These are phyloP conservation scores for Magnusiomyces tetraspermus DNA, from an alignment of 1,139 yeast genomes.

Conservation along the genomic window DNA sequence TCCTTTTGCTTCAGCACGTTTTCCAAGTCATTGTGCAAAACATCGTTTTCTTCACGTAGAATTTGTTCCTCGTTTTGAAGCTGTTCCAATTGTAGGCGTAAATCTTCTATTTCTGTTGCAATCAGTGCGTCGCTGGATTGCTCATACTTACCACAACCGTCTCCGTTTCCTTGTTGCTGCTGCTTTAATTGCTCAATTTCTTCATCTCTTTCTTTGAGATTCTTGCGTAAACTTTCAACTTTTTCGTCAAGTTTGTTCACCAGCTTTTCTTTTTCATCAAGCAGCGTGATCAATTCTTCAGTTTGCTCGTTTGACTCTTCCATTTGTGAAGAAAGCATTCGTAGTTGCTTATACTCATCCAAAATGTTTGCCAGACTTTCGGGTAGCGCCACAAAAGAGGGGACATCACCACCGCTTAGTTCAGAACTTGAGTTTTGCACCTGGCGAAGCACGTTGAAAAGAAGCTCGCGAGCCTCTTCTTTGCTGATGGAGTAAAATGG, in stretches of 20 bases:
- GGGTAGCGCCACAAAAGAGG: too few relatives aligned
- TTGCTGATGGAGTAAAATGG: too few relatives aligned
- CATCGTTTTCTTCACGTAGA: slow-evolving; percentile 1
- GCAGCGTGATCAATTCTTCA: not conserved
- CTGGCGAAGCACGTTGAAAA: not conserved
- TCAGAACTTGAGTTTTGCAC: not conserved
- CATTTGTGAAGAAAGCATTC: not conserved
- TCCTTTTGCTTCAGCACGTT: not conserved
- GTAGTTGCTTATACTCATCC: not conserved
- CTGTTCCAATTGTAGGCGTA: not conserved
- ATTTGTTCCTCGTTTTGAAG: slow-evolving; percentile 2
- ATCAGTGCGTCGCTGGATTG: not conserved
- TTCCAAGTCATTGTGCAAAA: not conserved
- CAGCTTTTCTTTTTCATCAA: not conserved
- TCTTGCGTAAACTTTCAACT: not conserved
- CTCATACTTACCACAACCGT: not conserved
- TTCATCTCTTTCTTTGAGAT: not conserved
- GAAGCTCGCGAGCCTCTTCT: not conserved
- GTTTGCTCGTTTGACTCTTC: not conserved
- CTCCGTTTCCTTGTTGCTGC: not conserved
- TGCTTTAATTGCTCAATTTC: not conserved
- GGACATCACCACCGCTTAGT: not conserved
- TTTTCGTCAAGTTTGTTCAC: not conserved
- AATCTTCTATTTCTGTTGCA: not conserved
- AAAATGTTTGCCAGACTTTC: not conserved